Evolutionary conservation across 768 basidiomycete species (phyloP), one percentile per base, ranked within the genome.

Genomic region (Suillus occidentalis): DNA sequence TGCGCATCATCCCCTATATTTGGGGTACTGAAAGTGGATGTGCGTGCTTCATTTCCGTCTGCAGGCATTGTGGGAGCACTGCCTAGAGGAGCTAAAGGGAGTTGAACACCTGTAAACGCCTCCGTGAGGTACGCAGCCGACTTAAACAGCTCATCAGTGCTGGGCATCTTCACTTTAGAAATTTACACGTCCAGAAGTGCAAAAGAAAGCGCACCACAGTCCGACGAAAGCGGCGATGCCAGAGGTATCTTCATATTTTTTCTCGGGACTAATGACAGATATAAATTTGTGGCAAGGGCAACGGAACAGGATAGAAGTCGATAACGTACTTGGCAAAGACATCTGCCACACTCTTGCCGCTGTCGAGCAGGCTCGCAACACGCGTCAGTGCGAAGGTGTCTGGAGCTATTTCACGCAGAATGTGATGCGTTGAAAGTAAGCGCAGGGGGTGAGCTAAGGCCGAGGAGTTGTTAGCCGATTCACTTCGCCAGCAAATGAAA

Each of bases 141-240:
- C 75, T 92, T 92, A 78, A 87, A 85, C 47, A 92, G 83, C 71
- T 93, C 91, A 70, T 93, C 91, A 7, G 89, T 83, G 67, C 91
- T 92, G 65, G 13, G 39, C 1, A 28, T 37, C 7, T 25, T 18
- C 4, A 16, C 37, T 40, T 59, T 28, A 59, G 16, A 40, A 18
- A 28, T 20, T 0, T 40, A 40, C 6, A 40, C 3, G 16, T 40
- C 16, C 25, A 59, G 39, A 18, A 25, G 22, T 12, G 9, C 40
- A 39, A 47, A 43, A 14, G 7, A 31, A 4, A 25, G 77, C 86
- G 47, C 62, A 91, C 91, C 83, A 87, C 53, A 91, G 71, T 12
- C 87, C 90, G 13, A 91, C 56, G 22, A 57, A 57, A 39, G 56
- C 56, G 6, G 90, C 81, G 9, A 87, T 83, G 2, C 88, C 90